Percentiles rank a stretch among this genome's conserved stretches.
Evolutionary conservation across 495 filamentous ascomycete genomes (phyloP).

Genomic region (Hypoxylon lenormandii): DNA sequence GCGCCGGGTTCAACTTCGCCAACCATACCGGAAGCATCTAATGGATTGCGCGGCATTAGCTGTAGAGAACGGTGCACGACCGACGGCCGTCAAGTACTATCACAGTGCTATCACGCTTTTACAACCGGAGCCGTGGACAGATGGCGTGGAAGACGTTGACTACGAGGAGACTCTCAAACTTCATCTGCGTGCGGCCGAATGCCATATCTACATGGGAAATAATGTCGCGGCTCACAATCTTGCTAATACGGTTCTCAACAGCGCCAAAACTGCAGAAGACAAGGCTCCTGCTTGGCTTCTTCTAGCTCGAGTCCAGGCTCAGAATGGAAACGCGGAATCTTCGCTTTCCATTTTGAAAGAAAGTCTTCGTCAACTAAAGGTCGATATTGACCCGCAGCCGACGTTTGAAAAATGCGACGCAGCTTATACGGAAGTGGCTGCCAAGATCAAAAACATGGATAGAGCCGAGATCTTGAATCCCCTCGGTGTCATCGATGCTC

Average conservation of each 20-base stretch:
- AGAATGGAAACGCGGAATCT: constrained; percentile 73
- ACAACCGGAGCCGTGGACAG: constrained; percentile 81
- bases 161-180: constrained; percentile 86
- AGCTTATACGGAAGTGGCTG: constrained; percentile 71
- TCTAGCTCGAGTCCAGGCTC: constrained; percentile 78
- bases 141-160: constrained; percentile 74
- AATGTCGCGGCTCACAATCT: constrained; percentile 71
- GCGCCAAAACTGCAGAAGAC: constrained; percentile 75
- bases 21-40: constrained; percentile 76
- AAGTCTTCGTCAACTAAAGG: constrained; percentile 74
- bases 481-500: constrained; percentile 64
- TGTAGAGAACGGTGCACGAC: constrained; percentile 80
- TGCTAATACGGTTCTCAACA: constrained; percentile 71
- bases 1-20: constrained; percentile 66
- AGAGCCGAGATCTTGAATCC: constrained; percentile 66
- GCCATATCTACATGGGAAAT: constrained; percentile 78
- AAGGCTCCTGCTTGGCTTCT: constrained; percentile 83
- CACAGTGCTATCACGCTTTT: constrained; percentile 78
- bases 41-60: constrained; percentile 80
- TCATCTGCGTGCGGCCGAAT: constrained; percentile 81
- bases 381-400: constrained; percentile 72
- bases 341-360: constrained; percentile 76
- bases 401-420: constrained; percentile 80
- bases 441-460: constrained; percentile 70
- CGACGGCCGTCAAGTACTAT: constrained; percentile 82